Percentiles rank a stretch among this genome's conserved stretches.
Evolutionary conservation across 1,139 yeast genomes (phyloP).

Genomic region (Blastobotrys serpentis): DNA sequence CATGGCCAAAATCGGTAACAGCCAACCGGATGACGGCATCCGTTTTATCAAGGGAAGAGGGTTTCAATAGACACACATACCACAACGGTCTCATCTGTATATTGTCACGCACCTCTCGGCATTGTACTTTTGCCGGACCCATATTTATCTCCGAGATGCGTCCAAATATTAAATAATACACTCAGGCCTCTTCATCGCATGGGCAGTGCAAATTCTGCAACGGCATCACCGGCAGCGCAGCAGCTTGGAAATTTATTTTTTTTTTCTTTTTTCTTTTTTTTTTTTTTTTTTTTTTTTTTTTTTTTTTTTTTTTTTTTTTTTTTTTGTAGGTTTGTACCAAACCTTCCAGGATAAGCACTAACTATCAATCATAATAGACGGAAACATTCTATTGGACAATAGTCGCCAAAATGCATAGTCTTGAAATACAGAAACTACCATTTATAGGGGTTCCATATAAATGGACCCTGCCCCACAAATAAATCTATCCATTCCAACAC

Average conservation of each 20-base stretch:
- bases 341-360: neutral
- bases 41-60: slow-evolving; percentile 18
- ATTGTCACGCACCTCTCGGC: no score
- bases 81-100: no score
- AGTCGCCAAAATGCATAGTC: no score
- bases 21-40: slow-evolving; percentile 6
- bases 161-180: no score
- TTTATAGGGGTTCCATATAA: no score
- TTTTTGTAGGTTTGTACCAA: neutral
- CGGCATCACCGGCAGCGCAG: neutral
- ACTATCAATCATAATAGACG: no score
- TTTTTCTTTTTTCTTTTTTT: neutral
- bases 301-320: slow-evolving; percentile 3
- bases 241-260: no score
- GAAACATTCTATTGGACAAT: no score
- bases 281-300: neutral
- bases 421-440: no score
- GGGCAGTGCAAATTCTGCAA: neutral
- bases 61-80: no score
- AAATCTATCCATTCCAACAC: neutral
- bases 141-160: no score
- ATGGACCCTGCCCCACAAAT: neutral
- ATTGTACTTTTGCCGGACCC: no score
- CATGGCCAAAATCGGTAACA: neutral
- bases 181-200: neutral